Evolutionary conservation across 352 stramenopile genomes (phyloP).

Genomic region (Phytophthora fragariaefolia): DNA sequence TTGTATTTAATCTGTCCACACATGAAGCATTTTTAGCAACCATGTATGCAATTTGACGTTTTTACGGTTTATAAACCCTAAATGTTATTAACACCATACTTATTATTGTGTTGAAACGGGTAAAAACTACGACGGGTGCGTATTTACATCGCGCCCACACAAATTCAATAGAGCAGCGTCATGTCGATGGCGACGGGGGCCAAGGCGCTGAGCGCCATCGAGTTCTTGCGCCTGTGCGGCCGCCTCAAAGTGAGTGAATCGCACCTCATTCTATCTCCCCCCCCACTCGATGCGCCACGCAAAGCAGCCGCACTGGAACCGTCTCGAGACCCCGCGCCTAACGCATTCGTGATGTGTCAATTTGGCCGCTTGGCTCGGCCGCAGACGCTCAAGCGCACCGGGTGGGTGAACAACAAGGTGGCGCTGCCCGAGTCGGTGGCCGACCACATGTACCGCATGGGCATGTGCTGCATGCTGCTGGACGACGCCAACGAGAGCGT

Average conservation of each 20-base stretch:
- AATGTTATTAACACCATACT: no score
- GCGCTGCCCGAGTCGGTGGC: conserved; percentile 90
- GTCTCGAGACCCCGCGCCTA: no score
- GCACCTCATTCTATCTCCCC: neutral
- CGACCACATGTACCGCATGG: conserved; percentile 95
- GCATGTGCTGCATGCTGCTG: conserved; percentile 91
- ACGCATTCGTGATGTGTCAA: conserved; percentile 10
- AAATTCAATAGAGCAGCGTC: no score
- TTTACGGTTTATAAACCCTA: no score
- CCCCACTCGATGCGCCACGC: neutral
- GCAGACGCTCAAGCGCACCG: conserved; percentile 90
- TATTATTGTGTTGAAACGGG: no score
- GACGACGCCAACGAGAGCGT: conserved; percentile 74
- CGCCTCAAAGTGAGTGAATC: conserved; percentile 67
- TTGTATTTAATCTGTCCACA: no score
- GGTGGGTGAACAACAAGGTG: conserved; percentile 94
- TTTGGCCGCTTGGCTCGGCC: neutral
- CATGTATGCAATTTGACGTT: no score
- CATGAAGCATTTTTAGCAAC: no score
- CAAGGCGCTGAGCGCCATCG: conserved; percentile 71
- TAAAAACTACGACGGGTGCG: no score
- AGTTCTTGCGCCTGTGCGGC: conserved; percentile 84
- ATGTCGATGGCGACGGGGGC: conserved; percentile 62
- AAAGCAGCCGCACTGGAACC: conserved; percentile 1
- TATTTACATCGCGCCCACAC: no score